Base-by-base conservation (phyloP, 2,329 filamentous ascomycete genomes). In the Shiraia sp. region DNA sequence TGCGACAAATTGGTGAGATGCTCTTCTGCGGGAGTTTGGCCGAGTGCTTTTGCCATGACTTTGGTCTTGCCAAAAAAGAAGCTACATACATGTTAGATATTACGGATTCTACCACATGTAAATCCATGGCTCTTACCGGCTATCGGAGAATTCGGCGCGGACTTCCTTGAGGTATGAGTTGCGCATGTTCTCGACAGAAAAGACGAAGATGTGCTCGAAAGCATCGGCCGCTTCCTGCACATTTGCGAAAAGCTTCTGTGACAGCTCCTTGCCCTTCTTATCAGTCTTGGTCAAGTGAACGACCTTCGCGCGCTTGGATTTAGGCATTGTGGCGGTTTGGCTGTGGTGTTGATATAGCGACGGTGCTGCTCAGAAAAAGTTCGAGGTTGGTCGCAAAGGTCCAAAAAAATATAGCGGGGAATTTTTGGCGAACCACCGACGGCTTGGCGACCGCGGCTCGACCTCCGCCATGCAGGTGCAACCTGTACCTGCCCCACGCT, bases 61-160 rank as follows among this genome's bases (percentile, higher is more conserved):
- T 97, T 97, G 46, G 92, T 97, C 78, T 97, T 99, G 75, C 92
- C 93, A 74, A 96, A 97, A 83, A 97, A 97, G 69, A 99, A 78
- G 60, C 91, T 93, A 61, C 33, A 32, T 32, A 43, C 24, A 30
- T 31, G 40, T 65, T 48, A 62, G 51, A 23, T 6, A 15, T 10
- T 4, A 9, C 10, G 5, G 4, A 13, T 3, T 5, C 16, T 8
- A 25, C 12, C 6, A 12, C 14, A 34, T 8, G n/a, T 9, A 25
- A n/a, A 16, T 9, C 39, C 79, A 57, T n/a, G n/a, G n/a, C n/a
- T n/a, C n/a, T n/a, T 75, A 93, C 88, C 88, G 83, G 77, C 87
- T 87, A 75, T 96, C 90, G 35, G 79, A 79, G 59, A 96, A 85
- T 62, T 96, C 87, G 55, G 84, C 81, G 58, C 92, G 85, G 58